Evolutionary conservation across 495 filamentous ascomycete species (phyloP).

Genomic region (Saxophila tyrrhenica): DNA sequence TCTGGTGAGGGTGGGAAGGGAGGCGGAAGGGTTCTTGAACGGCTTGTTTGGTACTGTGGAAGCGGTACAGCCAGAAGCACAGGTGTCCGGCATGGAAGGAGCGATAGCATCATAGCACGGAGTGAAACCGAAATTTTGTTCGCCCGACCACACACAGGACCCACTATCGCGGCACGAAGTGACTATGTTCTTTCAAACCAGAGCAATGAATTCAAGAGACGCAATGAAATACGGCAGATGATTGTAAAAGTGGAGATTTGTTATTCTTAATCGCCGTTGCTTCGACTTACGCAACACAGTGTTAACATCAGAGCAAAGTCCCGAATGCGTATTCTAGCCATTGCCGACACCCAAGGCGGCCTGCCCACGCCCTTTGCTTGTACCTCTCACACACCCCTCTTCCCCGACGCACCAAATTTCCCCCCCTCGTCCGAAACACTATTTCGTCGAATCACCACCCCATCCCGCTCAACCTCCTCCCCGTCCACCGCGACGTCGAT

Average conservation of each 20-base stretch:
- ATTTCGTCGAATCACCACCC: slow-evolving; percentile 9
- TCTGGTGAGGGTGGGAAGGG: slow-evolving; percentile 37
- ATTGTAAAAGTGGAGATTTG: neutral
- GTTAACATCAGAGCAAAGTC: neutral
- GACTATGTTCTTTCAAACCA: no score
- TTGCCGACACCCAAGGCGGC: neutral
- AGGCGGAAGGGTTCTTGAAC: slow-evolving; percentile 36
- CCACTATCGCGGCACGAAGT: no score
- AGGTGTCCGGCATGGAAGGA: neutral
- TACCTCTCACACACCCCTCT: neutral
- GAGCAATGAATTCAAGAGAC: no score
- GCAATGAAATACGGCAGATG: no score
- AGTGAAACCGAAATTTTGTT: no score
- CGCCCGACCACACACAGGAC: no score
- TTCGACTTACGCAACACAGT: neutral
- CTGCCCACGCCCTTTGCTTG: neutral
- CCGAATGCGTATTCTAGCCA: no score
- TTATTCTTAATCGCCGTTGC: neutral
- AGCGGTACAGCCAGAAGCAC: neutral
- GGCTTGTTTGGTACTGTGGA: neutral
- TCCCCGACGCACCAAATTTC: neutral
- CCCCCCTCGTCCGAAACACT: neutral
- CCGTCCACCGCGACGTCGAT: slow-evolving; percentile 14
- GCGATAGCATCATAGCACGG: no score
- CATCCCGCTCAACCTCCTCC: slow-evolving; percentile 13